phyloP scores from a whole-genome alignment of 1,284 basidiomycete genomes.

The Tremellales sp. region DNA sequence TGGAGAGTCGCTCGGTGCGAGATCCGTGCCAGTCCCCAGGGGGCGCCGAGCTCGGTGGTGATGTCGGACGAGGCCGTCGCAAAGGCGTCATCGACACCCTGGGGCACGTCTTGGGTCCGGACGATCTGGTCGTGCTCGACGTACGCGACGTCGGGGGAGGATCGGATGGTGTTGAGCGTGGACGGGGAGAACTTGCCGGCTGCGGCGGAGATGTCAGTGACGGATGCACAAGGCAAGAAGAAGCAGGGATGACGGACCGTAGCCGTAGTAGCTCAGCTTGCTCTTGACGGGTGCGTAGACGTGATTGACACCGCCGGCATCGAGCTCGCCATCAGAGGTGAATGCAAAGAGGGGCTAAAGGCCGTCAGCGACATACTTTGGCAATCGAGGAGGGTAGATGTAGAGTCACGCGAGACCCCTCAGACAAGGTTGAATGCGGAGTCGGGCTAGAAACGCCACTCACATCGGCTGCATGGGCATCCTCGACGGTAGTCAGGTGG shows the following conservation, averaged over 20 bases:
- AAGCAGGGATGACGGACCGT: conserved; percentile 31
- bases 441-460: conserved; percentile 5
- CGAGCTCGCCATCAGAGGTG: conserved; percentile 28
- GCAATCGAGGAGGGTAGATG: background rate
- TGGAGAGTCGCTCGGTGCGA: conserved; percentile 77
- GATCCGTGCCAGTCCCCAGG: conserved; percentile 96
- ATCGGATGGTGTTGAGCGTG: conserved; percentile 74
- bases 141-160: conserved; percentile 85
- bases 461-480: conserved; percentile 34
- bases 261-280: conserved; percentile 41
- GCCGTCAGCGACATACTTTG: conserved; percentile 4
- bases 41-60: conserved; percentile 68
- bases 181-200: conserved; percentile 75
- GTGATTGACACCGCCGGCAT: conserved; percentile 41
- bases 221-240: conserved; percentile 4
- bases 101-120: conserved; percentile 58
- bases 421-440: background rate
- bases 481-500: conserved; percentile 56
- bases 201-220: conserved; percentile 51
- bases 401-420: conserved; percentile 1
- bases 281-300: conserved; percentile 36
- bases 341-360: conserved; percentile 34
- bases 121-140: conserved; percentile 92
- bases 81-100: conserved; percentile 37
- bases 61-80: conserved; percentile 28